These are phyloP conservation scores for Lepidopterella palustris DNA, from an alignment of 495 filamentous ascomycete species.

Conservation along the genomic window DNA sequence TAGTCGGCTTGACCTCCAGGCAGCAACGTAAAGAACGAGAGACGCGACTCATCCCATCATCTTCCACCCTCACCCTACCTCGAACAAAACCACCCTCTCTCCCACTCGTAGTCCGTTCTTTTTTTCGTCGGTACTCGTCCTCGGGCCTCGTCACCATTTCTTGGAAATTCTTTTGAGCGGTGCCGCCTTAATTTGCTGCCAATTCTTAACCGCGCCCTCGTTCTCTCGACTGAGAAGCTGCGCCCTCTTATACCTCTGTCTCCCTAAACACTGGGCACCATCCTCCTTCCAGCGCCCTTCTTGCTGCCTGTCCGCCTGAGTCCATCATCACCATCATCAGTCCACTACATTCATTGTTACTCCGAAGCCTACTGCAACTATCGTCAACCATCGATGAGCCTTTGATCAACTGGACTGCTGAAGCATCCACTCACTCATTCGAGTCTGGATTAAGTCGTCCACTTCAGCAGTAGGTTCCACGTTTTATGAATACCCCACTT, in stretches of 20 bases:
- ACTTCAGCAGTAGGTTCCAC: constrained; percentile 7
- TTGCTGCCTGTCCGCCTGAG: not conserved
- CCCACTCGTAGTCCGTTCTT: not conserved
- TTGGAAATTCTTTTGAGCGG: constrained; percentile 3
- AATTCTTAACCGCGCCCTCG: not conserved
- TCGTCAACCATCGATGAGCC: constrained; percentile 7
- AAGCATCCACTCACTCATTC: not conserved
- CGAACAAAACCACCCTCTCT: constrained; percentile 7
- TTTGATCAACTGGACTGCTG: constrained; percentile 1
- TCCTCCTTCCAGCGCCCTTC: constrained; percentile 15
- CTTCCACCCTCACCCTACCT: not conserved
- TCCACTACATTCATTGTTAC: no score
- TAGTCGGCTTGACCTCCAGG: constrained; percentile 17
- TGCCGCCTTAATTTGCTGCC: constrained; percentile 21
- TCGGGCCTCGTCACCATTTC: constrained; percentile 23
- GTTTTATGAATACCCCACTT: not conserved
- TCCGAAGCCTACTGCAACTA: no score
- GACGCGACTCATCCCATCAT: constrained; percentile 4
- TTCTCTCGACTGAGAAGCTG: constrained; percentile 3
- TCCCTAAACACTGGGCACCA: not conserved
- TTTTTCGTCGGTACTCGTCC: constrained; percentile 12
- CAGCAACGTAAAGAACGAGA: constrained; percentile 11
- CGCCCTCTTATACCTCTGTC: constrained; percentile 23
- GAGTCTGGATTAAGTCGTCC: constrained; percentile 2
- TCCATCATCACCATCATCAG: no score